Base-by-base conservation (phyloP, 768 basidiomycete species). In the Mycena venus region DNA sequence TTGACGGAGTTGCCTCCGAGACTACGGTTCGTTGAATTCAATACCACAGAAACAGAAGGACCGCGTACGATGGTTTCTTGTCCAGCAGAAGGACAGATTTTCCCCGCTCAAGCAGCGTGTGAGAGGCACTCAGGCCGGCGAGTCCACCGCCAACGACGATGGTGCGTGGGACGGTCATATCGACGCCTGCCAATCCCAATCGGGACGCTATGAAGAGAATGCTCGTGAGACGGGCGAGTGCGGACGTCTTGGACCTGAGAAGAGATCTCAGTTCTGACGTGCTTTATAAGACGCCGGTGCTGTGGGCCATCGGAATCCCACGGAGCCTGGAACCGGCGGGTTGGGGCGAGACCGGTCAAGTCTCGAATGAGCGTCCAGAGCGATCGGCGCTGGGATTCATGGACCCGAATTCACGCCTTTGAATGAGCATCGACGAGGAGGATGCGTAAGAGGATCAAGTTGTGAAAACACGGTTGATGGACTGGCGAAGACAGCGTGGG, bases 31-130 rank as follows among this genome's bases (percentile, higher is more conserved):
- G 12, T 68, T 6, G 67, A 42, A 25, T 34, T 4, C 31, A 12
- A 9, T 6, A n/a, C 15, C n/a, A n/a, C 21, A n/a, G 5, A 29
- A 32, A 44, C 17, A 11, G 23, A 11, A 32, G 38, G 31, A 10
- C 8, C 2, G 76, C 78, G 31, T 69, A 81, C 80, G 75, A 72
- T 10, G 79, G 78, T 61, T 78, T 78, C 73, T 81, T 81, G 83
- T 95, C 94, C 36, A 95, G 87, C 51, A 95, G 82, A 44, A 94
- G 84, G 9, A 94, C 93, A 78, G 90, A 92, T 10, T 89, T 91
- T 31, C 93, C 94, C 38, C 92, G 87, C 82, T 95, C 93, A 55
- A 94, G 88, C 47, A 95, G 88, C 14, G 93, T 94, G 81, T 95
- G 94, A 27, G 93, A 93, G n/a, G 94, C 94, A 66, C 90, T 90